Conservation (phyloP, 306 rosid genomes). For the Citrullus colocynthis region DNA sequence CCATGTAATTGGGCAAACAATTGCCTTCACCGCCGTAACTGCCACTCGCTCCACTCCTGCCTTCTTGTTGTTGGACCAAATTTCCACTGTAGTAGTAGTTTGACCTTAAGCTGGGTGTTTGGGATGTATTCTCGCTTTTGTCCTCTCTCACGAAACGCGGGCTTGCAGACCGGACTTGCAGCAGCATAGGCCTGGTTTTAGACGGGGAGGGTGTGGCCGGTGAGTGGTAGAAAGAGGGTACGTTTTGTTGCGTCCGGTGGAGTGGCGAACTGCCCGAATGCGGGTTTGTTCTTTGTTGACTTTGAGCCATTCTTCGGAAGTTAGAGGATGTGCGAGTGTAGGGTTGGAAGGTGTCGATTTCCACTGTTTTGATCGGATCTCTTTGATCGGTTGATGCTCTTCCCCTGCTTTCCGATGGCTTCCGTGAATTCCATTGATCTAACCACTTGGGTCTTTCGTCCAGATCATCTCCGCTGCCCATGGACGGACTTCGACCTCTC, state of each 20-base stretch:
- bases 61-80: conserved; percentile 23
- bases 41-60: conserved; percentile 28
- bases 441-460: conserved; percentile 80
- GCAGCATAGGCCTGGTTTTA: conserved; percentile 47
- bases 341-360: conserved; percentile 83
- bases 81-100: conserved; percentile 53
- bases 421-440: conserved; percentile 68
- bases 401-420: conserved; percentile 72
- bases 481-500: conserved; percentile 58
- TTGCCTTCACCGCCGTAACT: not conserved
- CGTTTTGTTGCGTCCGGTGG: conserved; percentile 40
- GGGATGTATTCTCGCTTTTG: conserved; percentile 45
- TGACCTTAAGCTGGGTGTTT: conserved; percentile 88
- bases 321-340: conserved; percentile 47
- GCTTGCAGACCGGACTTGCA: conserved; percentile 73
- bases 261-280: conserved; percentile 47
- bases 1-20: conserved; percentile 84
- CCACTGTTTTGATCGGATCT: conserved; percentile 72
- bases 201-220: conserved; percentile 79
- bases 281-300: conserved; percentile 47
- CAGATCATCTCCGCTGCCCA: conserved; percentile 74
- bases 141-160: conserved; percentile 65
- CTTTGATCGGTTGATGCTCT: conserved; percentile 91
- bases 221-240: conserved; percentile 34
- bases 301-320: conserved; percentile 55